Percentiles rank a stretch among this genome's conserved stretches.
Conservation (phyloP, 352 stramenopile genomes). For the Phytophthora fragariae region DNA sequence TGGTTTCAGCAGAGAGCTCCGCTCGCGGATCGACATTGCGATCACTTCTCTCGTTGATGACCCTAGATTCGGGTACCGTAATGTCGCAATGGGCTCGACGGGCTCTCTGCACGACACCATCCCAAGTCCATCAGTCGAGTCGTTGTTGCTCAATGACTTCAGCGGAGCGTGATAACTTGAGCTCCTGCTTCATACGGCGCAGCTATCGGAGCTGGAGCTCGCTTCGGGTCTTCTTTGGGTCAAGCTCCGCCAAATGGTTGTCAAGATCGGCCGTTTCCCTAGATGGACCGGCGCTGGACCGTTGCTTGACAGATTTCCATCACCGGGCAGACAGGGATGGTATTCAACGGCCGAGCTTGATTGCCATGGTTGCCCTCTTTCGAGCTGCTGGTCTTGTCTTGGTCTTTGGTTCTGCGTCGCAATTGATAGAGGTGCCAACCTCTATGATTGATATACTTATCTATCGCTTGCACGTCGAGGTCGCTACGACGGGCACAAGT, state of each 20-base stretch:
- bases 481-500: no score
- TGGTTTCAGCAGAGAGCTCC: not conserved
- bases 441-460: no score
- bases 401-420: not conserved
- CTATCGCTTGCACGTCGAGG: no score
- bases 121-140: not conserved
- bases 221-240: not conserved
- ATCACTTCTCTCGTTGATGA: conserved; percentile 10
- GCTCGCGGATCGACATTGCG: not conserved
- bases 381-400: no score
- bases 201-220: not conserved
- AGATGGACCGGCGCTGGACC: conserved; percentile 9
- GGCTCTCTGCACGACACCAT: conserved; percentile 9
- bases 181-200: no score
- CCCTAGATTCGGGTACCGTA: conserved; percentile 1
- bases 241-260: not conserved
- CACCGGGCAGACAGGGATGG: conserved; percentile 8
- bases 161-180: not conserved
- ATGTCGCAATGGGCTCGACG: not conserved
- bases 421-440: not conserved
- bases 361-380: not conserved
- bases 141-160: not conserved
- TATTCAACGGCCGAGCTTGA: not conserved
- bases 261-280: conserved; percentile 4
- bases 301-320: conserved; percentile 31